phyloP scores from a whole-genome alignment of 768 basidiomycete species.

The Lactarius psammicola region DNA sequence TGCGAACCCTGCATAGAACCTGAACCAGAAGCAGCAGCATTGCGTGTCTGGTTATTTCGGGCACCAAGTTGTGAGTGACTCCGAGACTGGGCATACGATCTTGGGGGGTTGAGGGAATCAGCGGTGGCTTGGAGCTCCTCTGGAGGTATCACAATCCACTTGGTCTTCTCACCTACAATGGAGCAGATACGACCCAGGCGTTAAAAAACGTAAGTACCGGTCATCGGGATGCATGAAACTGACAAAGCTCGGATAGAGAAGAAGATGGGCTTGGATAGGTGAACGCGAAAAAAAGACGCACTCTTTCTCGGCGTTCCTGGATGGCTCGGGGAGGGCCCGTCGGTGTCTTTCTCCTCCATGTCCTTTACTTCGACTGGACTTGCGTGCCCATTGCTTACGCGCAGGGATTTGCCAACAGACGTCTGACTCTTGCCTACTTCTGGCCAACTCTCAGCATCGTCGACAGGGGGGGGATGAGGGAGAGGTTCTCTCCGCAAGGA shows the following conservation, averaged over 20 bases:
- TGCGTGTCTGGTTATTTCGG: conserved; percentile 30
- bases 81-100: conserved; percentile 33
- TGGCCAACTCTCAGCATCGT: conserved; percentile 46
- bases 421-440: conserved; percentile 41
- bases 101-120: conserved; percentile 38
- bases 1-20: conserved; percentile 37
- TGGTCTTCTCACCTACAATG: conserved; percentile 50
- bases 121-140: conserved; percentile 55
- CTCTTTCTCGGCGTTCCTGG: conserved; percentile 39
- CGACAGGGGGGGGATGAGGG: conserved; percentile 35
- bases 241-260: conserved; percentile 9
- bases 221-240: conserved; percentile 9
- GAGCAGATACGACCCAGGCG: conserved; percentile 5
- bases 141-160: conserved; percentile 60
- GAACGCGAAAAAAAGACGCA: conserved; percentile 33
- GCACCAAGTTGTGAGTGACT: conserved; percentile 31
- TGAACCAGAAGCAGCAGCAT: conserved; percentile 33
- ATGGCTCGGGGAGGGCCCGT: conserved; percentile 32
- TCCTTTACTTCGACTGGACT: conserved; percentile 27
- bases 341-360: conserved; percentile 29
- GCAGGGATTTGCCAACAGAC: conserved; percentile 15
- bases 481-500: conserved; percentile 44
- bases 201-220: conserved; percentile 14
- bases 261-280: conserved; percentile 7
- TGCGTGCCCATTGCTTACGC: conserved; percentile 21